Percentiles rank a stretch among this genome's conserved stretches.
These are phyloP conservation scores for Cornus suecica DNA, from an alignment of 148 eudicot genomes.

Conservation along the genomic window DNA sequence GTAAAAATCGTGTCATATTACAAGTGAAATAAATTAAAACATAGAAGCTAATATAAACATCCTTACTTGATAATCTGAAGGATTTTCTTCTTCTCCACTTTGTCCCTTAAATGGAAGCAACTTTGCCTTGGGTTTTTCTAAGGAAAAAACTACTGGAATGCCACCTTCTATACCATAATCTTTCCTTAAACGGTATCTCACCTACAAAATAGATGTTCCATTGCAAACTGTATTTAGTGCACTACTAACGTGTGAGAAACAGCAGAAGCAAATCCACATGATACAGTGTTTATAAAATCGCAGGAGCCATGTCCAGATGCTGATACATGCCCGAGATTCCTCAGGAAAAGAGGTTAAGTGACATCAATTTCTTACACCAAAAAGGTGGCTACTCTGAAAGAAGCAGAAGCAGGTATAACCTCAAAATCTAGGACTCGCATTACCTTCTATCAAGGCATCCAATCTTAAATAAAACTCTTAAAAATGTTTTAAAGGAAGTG, in stretches of 20 bases:
- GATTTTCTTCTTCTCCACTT: constrained; percentile 88
- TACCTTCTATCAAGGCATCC: too few species aligned
- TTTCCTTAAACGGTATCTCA: constrained; percentile 78
- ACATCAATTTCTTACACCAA: neutral
- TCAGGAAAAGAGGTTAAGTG: neutral
- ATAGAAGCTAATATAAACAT: constrained; percentile 1
- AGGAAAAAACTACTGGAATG: constrained; percentile 91
- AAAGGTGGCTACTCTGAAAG: neutral
- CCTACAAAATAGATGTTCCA: constrained; percentile 47
- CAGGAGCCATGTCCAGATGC: neutral
- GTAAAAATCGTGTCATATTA: neutral
- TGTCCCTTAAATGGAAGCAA: constrained; percentile 92
- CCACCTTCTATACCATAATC: constrained; percentile 98
- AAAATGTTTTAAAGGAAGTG: too few species aligned
- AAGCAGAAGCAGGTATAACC: neutral
- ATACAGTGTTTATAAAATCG: neutral
- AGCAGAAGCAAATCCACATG: neutral
- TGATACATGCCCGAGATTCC: neutral
- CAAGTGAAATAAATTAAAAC: neutral
- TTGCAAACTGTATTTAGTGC: neutral
- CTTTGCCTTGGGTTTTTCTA: constrained; percentile 96
- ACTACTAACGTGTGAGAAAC: neutral
- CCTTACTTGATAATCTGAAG: constrained; percentile 92
- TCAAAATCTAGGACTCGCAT: neutral
- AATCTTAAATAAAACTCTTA: too few species aligned